Percentiles rank a stretch among this genome's conserved stretches.
Evolutionary conservation across 2,329 filamentous ascomycete genomes (phyloP).

Genomic region (Nemania diffusa): DNA sequence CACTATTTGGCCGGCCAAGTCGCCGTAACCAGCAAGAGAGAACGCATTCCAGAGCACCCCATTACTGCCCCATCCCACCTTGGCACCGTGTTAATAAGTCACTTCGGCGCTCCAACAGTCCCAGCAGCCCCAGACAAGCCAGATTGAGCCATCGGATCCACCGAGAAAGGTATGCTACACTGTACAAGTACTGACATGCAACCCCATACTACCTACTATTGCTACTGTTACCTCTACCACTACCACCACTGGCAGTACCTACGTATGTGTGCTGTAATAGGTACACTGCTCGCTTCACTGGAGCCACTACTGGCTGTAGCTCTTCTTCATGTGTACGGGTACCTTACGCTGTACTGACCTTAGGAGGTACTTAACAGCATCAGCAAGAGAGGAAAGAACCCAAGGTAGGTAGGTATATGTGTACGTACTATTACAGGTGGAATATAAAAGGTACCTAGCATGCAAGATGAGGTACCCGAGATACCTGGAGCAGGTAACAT

Average conservation of each 20-base stretch:
- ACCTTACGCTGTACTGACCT: background rate
- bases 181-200: conserved; percentile 3
- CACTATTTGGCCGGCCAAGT: conserved; percentile 51
- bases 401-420: too few relatives aligned
- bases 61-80: conserved; percentile 37
- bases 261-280: conserved; percentile 1
- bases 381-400: too few relatives aligned
- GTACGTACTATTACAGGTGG: background rate
- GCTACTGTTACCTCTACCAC: background rate
- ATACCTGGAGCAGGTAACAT: too few relatives aligned
- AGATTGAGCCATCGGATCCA: conserved; percentile 32
- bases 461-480: too few relatives aligned
- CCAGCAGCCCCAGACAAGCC: conserved; percentile 28
- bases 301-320: conserved; percentile 19
- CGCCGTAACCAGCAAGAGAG: conserved; percentile 46
- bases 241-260: background rate
- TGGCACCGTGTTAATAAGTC: conserved; percentile 32
- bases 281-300: conserved; percentile 26
- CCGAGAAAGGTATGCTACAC: conserved; percentile 28
- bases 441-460: background rate
- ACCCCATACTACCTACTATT: background rate
- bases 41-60: conserved; percentile 39
- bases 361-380: background rate
- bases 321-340: conserved; percentile 15
- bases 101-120: conserved; percentile 19